Evolutionary conservation across 2,329 filamentous ascomycete species (phyloP).

Genomic region (Endothia cerciana): DNA sequence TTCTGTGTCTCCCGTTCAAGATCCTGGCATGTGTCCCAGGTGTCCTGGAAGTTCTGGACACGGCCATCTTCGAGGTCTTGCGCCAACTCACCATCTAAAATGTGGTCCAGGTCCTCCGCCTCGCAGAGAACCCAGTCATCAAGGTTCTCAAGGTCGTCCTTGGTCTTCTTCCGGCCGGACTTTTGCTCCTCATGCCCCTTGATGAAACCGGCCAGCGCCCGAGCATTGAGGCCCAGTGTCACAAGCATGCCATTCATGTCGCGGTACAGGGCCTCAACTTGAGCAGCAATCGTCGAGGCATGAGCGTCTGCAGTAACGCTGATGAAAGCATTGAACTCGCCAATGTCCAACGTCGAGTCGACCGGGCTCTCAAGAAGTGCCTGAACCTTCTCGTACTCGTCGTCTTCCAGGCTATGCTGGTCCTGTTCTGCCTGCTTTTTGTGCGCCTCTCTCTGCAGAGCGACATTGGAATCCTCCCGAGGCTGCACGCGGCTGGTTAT

Average conservation of each 20-base stretch:
- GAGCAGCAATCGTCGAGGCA: constrained; percentile 60
- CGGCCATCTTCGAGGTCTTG: constrained; percentile 67
- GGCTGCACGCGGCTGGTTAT: constrained; percentile 45
- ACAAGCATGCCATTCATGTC: constrained; percentile 96
- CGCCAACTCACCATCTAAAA: constrained; percentile 68
- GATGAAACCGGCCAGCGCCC: constrained; percentile 68
- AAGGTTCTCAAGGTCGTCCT: constrained; percentile 69
- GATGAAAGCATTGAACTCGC: constrained; percentile 69
- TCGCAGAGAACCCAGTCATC: constrained; percentile 79
- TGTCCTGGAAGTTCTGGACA: constrained; percentile 69
- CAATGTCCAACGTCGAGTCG: constrained; percentile 63
- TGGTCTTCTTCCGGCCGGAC: constrained; percentile 58
- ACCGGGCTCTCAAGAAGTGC: constrained; percentile 64
- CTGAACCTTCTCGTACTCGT: constrained; percentile 75
- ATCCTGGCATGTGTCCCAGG: constrained; percentile 69
- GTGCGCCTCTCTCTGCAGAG: constrained; percentile 55
- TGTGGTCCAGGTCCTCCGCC: constrained; percentile 66
- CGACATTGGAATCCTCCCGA: constrained; percentile 51
- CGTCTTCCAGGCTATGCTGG: constrained; percentile 61
- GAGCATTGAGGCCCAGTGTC: constrained; percentile 81
- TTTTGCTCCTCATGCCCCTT: constrained; percentile 65
- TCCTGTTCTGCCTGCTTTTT: constrained; percentile 62
- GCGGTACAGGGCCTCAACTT: constrained; percentile 71
- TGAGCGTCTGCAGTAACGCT: constrained; percentile 56
- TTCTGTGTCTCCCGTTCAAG: constrained; percentile 71